phyloP scores from a whole-genome alignment of 805 yeast species.

The Starmerella geochares region DNA sequence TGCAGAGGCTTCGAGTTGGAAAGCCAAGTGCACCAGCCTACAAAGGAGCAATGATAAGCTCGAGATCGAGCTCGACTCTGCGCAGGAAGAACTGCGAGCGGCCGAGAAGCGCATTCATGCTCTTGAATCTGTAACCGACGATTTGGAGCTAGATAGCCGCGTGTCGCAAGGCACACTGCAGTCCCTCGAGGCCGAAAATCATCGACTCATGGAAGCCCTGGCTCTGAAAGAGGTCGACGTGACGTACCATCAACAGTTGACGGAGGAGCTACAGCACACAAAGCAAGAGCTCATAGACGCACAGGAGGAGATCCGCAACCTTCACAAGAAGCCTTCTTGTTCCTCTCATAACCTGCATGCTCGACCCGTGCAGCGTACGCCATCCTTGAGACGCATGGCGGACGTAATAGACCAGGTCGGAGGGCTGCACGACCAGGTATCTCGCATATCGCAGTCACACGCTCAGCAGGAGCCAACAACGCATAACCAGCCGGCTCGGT shows the following conservation, averaged over 20 bases:
- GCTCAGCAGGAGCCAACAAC: too few relatives aligned
- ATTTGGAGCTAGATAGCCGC: constrained; percentile 36
- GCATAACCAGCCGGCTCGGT: not conserved
- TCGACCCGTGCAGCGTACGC: not conserved
- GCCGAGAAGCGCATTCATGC: constrained; percentile 31
- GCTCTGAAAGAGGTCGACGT: constrained; percentile 36
- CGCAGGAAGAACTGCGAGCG: not conserved
- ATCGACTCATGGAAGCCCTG: constrained; percentile 32
- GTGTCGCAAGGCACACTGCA: constrained; percentile 25
- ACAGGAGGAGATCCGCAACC: constrained; percentile 29
- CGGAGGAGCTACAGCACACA: constrained; percentile 29
- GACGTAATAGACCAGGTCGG: not conserved
- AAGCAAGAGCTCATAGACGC: constrained; percentile 31
- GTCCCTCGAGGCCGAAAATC: constrained; percentile 32
- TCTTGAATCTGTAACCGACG: constrained; percentile 38
- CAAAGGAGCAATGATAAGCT: not conserved
- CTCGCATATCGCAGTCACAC: too few relatives aligned
- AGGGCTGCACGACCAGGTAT: not conserved
- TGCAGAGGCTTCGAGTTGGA: constrained; percentile 26
- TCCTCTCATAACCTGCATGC: not conserved
- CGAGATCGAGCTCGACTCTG: not conserved
- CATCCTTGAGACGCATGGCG: not conserved
- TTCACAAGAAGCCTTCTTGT: constrained; percentile 12
- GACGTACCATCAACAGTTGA: constrained; percentile 20
- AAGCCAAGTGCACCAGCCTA: constrained; percentile 1